A percentile compares a stretch with the other conserved stretches of the same genome.
Evolutionary conservation across 192 early-diverging fungal species (phyloP).

Genomic region (Linnemannia schmuckeri): DNA sequence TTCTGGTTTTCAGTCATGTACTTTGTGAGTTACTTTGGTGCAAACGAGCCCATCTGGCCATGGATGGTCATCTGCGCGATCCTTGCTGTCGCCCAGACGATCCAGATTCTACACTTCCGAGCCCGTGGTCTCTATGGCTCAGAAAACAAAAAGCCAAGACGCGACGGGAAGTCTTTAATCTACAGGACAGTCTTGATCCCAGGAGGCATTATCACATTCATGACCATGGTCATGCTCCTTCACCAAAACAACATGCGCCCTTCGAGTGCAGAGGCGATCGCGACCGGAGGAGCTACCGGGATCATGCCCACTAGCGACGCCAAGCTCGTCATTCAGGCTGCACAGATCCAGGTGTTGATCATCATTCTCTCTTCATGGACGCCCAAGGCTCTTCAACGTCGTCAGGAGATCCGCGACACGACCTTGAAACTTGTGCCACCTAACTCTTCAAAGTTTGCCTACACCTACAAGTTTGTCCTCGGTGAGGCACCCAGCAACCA

Average conservation of each 20-base stretch:
- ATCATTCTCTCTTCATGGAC: conserved; percentile 71
- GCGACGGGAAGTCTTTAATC: conserved; percentile 13
- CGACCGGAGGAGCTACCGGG: conserved; percentile 31
- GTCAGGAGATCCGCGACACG: conserved; percentile 62
- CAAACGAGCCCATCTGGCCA: conserved; percentile 63
- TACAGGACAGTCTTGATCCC: conserved; percentile 46
- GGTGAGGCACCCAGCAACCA: conserved; percentile 63
- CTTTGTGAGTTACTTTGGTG: conserved; percentile 58
- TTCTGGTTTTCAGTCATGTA: conserved; percentile 57
- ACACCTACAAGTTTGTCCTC: conserved; percentile 66
- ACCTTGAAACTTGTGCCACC: conserved; percentile 60
- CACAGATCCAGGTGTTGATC: conserved; percentile 64
- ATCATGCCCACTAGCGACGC: conserved; percentile 33
- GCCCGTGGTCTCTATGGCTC: background rate
- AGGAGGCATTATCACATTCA: conserved; percentile 56
- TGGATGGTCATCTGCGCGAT: conserved; percentile 61
- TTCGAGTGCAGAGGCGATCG: conserved; percentile 41
- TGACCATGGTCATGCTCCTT: conserved; percentile 63
- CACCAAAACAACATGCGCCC: conserved; percentile 59
- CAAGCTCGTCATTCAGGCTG: conserved; percentile 42
- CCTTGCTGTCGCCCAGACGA: conserved; percentile 52
- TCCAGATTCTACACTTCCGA: conserved; percentile 33
- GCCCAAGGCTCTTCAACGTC: conserved; percentile 61
- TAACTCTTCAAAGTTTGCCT: conserved; percentile 54
- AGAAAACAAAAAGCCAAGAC: conserved; percentile 16